phyloP scores from a whole-genome alignment of 805 yeast species.

The Saturnispora sanitii region DNA sequence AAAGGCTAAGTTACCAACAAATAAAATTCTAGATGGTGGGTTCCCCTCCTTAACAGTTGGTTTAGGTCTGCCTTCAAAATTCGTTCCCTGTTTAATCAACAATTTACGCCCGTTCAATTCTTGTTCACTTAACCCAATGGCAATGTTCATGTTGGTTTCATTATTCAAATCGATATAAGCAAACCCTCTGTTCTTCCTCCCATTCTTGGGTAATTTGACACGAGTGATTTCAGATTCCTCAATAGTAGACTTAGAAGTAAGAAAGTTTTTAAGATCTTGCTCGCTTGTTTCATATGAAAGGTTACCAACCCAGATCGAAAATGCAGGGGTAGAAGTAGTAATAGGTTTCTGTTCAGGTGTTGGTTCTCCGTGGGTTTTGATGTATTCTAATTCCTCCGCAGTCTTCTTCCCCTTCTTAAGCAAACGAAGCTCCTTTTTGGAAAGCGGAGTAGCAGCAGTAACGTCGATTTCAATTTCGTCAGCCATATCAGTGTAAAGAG shows the following conservation, averaged over 20 bases:
- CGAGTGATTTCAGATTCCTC: slow-evolving; percentile 56
- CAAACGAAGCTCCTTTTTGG: slow-evolving; percentile 83
- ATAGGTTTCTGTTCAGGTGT: slow-evolving; percentile 5
- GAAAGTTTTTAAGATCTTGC: slow-evolving; percentile 60
- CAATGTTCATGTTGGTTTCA: slow-evolving; percentile 48
- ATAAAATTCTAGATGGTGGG: slow-evolving; percentile 81
- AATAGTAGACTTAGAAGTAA: slow-evolving; percentile 51
- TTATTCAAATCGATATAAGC: slow-evolving; percentile 79
- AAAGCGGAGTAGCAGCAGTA: slow-evolving; percentile 65
- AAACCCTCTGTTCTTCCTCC: slow-evolving; percentile 68
- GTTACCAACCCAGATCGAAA: slow-evolving; percentile 93
- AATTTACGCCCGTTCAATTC: slow-evolving; percentile 76
- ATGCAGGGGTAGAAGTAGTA: not conserved
- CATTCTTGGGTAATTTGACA: slow-evolving; percentile 69
- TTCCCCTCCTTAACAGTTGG: slow-evolving; percentile 34
- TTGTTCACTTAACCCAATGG: slow-evolving; percentile 59
- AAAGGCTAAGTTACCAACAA: slow-evolving; percentile 88
- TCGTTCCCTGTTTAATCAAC: slow-evolving; percentile 69
- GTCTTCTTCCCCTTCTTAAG: slow-evolving; percentile 68
- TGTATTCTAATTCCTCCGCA: slow-evolving; percentile 40
- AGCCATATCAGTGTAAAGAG: not conserved
- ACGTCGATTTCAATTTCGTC: slow-evolving; percentile 64
- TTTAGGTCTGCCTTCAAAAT: slow-evolving; percentile 82
- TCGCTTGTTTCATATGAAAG: slow-evolving; percentile 73
- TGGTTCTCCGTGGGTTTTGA: slow-evolving; percentile 23